Evolutionary conservation across 305 asterid genomes (phyloP), one percentile per base, ranked within the genome.

Genomic region (Rubia tinctorum): DNA sequence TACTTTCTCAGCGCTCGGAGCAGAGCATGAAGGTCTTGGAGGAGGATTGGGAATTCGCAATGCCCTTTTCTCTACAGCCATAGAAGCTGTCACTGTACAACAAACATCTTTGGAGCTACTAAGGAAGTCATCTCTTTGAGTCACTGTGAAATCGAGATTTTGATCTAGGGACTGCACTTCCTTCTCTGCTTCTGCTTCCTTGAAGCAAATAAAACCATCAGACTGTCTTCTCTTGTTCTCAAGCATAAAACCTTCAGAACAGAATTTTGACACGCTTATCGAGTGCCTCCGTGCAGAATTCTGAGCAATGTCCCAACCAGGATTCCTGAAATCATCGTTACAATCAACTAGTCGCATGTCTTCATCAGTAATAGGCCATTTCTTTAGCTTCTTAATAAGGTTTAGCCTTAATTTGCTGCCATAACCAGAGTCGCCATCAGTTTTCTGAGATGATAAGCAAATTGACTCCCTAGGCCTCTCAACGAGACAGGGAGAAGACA

Each of bases 31-130:
- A 75, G 97, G 95, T 78, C 94, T 86, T 4, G 98, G 98, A 81
- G 98, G 98, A 37, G 98, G 96, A 56, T 85, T 93, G 6, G 98
- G 96, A 62, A 93, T 76, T 23, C 97, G 82, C 75, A 91, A 71
- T 27, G 95, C 89, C 78, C 96, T 79, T 74, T 83, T 90, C 80
- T 91, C 92, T 10, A 91, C 86, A 78, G 85, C 95, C 68, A 88
- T 77, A 30, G 91, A 83, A 80, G 86, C 83, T 17, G 88, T 80
- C 69, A 86, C 69, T 75, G 80, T 84, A 76, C 84, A 55, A 55
- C 60, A 79, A 43, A 82, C 77, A 71, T 88, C 89, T n/a, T 77
- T 84, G 77, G 75, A 76, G 71, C 76, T 71, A 69, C 68, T 68
- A 66, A 53, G 47, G 42, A 60, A 22, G 45, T 80, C 80, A n/a